Conservation (phyloP, 306 rosid species). For the Glycine latifolia region DNA sequence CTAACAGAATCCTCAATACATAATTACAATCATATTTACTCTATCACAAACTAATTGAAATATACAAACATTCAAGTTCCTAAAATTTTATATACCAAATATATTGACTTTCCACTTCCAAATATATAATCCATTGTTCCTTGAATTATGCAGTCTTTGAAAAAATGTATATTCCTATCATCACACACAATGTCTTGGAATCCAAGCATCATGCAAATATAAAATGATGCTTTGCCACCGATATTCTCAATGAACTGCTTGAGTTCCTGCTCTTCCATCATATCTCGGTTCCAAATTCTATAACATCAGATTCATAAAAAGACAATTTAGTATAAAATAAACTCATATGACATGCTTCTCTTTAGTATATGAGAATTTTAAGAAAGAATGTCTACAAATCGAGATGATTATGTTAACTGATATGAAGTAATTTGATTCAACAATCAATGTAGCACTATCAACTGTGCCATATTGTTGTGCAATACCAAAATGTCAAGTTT, state of each 20-base stretch:
- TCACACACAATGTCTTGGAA: constrained; percentile 44
- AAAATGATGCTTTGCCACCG: constrained; percentile 44
- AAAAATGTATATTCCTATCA: constrained; percentile 35
- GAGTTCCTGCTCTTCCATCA: constrained; percentile 21
- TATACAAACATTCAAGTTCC: neutral
- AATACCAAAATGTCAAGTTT: constrained; percentile 55
- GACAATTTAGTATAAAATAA: too few relatives aligned
- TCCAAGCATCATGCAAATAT: constrained; percentile 12
- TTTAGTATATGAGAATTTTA: too few relatives aligned
- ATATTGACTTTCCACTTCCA: constrained; percentile 40
- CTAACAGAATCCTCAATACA: too few relatives aligned
- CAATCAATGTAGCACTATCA: too few relatives aligned
- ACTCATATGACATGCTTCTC: too few relatives aligned
- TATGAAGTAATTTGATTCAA: constrained; percentile 32
- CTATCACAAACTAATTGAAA: neutral
- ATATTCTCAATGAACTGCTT: constrained; percentile 34
- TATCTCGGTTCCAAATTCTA: constrained; percentile 41
- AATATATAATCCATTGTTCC: constrained; percentile 40
- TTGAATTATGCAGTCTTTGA: constrained; percentile 35
- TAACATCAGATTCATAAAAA: neutral
- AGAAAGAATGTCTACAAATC: constrained; percentile 25
- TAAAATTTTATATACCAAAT: constrained; percentile 19
- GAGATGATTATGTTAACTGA: constrained; percentile 31
- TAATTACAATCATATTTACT: too few relatives aligned
- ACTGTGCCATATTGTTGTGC: constrained; percentile 56